Conservation (phyloP, 805 yeast species). For the Ogataea methanolica region DNA sequence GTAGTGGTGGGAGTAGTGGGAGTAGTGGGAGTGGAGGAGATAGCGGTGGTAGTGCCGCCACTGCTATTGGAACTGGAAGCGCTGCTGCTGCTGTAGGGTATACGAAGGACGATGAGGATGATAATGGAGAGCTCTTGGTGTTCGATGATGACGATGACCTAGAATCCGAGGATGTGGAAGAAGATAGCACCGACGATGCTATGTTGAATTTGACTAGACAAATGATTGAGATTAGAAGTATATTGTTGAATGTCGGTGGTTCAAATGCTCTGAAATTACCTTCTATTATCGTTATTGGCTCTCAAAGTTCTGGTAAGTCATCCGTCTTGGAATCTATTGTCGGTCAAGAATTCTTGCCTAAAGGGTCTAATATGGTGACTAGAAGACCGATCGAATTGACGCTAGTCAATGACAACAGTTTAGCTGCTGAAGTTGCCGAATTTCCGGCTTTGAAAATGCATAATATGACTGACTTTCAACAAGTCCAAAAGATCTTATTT, state of each 20-base stretch:
- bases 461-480: constrained; percentile 80
- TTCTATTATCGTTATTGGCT: constrained; percentile 93
- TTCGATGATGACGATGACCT: constrained; percentile 33
- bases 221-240: constrained; percentile 91
- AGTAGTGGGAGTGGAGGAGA: constrained; percentile 31
- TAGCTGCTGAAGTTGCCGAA: constrained; percentile 82
- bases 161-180: constrained; percentile 45
- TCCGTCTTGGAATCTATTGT: constrained; percentile 94
- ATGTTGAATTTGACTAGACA: constrained; percentile 88
- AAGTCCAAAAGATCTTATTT: constrained; percentile 79
- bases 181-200: constrained; percentile 59
- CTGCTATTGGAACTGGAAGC: constrained; percentile 49
- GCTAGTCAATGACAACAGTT: constrained; percentile 75
- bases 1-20: constrained; percentile 31
- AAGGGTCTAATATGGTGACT: constrained; percentile 97
- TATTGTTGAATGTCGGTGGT: constrained; percentile 68
- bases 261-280: constrained; percentile 79
- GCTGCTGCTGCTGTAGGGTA: constrained; percentile 48
- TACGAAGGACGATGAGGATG: constrained; percentile 36
- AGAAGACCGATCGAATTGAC: constrained; percentile 96
- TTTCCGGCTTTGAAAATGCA: constrained; percentile 85
- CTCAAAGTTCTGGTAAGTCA: constrained; percentile 96
- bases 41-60: constrained; percentile 24
- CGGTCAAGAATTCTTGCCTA: constrained; percentile 96
- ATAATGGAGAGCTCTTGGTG: constrained; percentile 13